Percentiles rank a stretch among this genome's conserved stretches.
phyloP scores from a whole-genome alignment of 2,329 filamentous ascomycete species.

The Aspergillus hortae region DNA sequence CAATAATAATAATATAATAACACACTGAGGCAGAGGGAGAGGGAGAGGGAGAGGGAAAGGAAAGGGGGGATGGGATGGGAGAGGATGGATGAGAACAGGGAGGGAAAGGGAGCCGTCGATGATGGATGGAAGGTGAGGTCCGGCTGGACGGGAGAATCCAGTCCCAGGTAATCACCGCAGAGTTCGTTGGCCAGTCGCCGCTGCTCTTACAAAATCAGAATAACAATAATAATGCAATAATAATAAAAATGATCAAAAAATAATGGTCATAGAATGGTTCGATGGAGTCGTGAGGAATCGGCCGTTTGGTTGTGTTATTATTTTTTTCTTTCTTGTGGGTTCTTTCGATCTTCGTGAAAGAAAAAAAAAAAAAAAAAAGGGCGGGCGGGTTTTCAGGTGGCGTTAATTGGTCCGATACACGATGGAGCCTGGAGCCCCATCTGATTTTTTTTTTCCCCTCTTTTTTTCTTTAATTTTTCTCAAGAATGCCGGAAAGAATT shows the following conservation, averaged over 20 bases:
- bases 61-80: conserved; percentile 8
- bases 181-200: conserved; percentile 14
- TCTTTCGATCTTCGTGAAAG: conserved; percentile 12
- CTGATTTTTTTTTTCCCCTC: conserved; percentile 2
- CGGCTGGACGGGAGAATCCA: conserved; percentile 6
- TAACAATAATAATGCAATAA: conserved; percentile 5
- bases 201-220: background rate
- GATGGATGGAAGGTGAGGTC: conserved; percentile 5
- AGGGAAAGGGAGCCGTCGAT: conserved; percentile 3
- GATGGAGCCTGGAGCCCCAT: conserved; percentile 1
- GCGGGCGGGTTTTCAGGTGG: conserved; percentile 17
- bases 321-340: conserved; percentile 8
- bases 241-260: conserved; percentile 13
- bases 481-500: conserved; percentile 1
- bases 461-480: conserved; percentile 8
- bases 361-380: conserved; percentile 11
- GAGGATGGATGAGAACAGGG: conserved; percentile 8
- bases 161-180: conserved; percentile 12
- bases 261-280: conserved; percentile 11
- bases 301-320: conserved; percentile 11
- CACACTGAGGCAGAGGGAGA: conserved; percentile 15
- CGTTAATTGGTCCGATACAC: conserved; percentile 22
- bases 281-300: conserved; percentile 9
- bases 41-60: conserved; percentile 12
- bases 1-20: conserved; percentile 9